A percentile compares a stretch with the other conserved stretches of the same genome.
Evolutionary conservation across 2,329 filamentous ascomycete genomes (phyloP).

Genomic region (Scedosporium minutisporum): DNA sequence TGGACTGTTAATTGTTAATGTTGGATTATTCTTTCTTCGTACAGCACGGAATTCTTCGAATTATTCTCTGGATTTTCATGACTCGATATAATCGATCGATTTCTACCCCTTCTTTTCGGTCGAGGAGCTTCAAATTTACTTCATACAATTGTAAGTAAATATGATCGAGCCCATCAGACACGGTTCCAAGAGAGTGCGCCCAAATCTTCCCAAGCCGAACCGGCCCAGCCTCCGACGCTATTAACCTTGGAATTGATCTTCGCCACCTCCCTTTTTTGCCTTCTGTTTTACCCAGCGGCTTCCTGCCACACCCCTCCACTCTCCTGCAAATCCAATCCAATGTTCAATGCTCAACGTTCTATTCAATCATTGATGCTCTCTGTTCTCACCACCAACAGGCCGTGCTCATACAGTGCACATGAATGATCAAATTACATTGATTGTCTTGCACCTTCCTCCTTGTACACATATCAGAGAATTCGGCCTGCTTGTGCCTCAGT

Average conservation of each 20-base stretch:
- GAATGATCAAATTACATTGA: neutral
- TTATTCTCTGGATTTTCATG: no score
- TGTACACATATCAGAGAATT: neutral
- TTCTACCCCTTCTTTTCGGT: no score
- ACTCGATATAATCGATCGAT: no score
- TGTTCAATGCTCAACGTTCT: neutral
- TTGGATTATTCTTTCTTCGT: no score
- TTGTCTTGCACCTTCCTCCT: neutral
- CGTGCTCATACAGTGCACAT: neutral
- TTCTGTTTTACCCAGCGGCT: constrained; percentile 1
- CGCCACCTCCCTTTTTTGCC: neutral
- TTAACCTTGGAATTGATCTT: neutral
- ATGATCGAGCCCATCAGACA: no score
- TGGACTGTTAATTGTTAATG: no score
- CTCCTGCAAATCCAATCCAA: neutral
- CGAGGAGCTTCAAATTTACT: no score
- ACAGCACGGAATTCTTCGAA: no score
- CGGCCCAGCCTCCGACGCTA: neutral
- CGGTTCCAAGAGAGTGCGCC: neutral
- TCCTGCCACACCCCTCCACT: neutral
- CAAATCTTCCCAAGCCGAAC: neutral
- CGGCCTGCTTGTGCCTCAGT: neutral
- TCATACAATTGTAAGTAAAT: no score
- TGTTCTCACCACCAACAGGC: neutral
- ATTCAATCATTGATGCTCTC: neutral